These are phyloP conservation scores for Myriosclerotinia scirpicola DNA, from an alignment of 2,329 filamentous ascomycete genomes.

Conservation along the genomic window DNA sequence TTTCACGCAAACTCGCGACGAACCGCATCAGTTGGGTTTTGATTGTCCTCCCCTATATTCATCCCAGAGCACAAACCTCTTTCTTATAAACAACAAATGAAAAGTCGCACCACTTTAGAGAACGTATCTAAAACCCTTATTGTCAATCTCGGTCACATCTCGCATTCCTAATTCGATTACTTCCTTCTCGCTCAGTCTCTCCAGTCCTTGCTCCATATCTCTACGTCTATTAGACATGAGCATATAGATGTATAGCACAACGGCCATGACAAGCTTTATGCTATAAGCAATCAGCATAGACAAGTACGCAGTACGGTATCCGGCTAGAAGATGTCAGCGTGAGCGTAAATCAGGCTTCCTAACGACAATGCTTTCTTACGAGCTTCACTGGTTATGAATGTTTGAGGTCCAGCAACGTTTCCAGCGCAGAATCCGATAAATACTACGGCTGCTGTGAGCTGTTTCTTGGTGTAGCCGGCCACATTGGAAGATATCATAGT, in stretches of 20 bases:
- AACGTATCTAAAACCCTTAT: conserved; percentile 52
- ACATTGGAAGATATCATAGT: conserved; percentile 48
- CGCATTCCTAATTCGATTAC: conserved; percentile 54
- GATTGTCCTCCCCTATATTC: neutral
- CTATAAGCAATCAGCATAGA: conserved; percentile 42
- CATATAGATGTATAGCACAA: conserved; percentile 51
- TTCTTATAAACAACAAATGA: neutral
- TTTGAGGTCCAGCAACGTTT: conserved; percentile 48
- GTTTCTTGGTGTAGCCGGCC: conserved; percentile 51
- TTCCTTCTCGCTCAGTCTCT: conserved; percentile 43
- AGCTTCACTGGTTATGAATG: conserved; percentile 29
- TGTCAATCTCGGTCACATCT: conserved; percentile 54
- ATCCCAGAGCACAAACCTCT: neutral
- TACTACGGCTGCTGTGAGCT: conserved; percentile 48
- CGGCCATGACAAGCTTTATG: conserved; percentile 49
- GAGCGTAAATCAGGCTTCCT: neutral
- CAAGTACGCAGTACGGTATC: conserved; percentile 24
- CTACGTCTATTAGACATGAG: conserved; percentile 52
- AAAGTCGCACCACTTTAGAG: conserved; percentile 38
- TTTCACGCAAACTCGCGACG: neutral
- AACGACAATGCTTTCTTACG: conserved; percentile 18
- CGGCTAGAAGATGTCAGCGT: conserved; percentile 6
- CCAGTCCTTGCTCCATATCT: conserved; percentile 46
- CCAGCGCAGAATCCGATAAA: conserved; percentile 54
- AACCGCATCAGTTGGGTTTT: neutral